phyloP scores from a whole-genome alignment of 2,329 filamentous ascomycete species.

The Fusarium duplospermum region DNA sequence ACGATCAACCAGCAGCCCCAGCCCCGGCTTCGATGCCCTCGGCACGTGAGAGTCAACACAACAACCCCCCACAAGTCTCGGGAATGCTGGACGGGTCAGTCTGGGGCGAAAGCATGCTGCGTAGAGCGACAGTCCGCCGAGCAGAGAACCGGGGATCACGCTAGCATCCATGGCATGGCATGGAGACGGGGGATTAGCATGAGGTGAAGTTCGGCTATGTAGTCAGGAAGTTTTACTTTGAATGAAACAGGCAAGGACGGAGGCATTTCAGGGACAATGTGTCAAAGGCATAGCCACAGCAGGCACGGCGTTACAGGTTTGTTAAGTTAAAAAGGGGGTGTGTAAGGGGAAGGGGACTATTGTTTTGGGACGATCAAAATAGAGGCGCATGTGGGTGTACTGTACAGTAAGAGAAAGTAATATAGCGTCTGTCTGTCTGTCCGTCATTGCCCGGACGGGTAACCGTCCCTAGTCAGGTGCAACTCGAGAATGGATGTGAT shows the following conservation, averaged over 20 bases:
- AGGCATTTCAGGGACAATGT: conserved; percentile 6
- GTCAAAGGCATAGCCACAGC: conserved; percentile 23
- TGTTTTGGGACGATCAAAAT: conserved; percentile 25
- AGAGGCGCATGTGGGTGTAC: conserved; percentile 27
- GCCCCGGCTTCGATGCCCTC: conserved; percentile 59
- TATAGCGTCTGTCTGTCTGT: background rate
- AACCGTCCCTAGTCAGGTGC: background rate
- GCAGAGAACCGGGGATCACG: conserved; percentile 52
- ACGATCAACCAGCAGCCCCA: conserved; percentile 29
- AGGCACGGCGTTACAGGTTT: conserved; percentile 39
- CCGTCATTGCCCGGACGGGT: background rate
- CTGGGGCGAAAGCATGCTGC: conserved; percentile 92
- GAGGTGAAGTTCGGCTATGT: conserved; percentile 11
- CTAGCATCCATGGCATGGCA: conserved; percentile 33
- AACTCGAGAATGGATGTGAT: background rate
- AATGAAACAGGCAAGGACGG: conserved; percentile 17
- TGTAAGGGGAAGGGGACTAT: background rate
- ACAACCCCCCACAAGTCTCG: conserved; percentile 76
- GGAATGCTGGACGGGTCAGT: conserved; percentile 88
- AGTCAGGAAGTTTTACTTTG: conserved; percentile 3
- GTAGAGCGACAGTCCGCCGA: conserved; percentile 79
- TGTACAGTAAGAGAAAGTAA: conserved; percentile 1
- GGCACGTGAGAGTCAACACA: conserved; percentile 69
- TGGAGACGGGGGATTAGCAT: conserved; percentile 41
- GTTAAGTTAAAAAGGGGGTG: conserved; percentile 13